A percentile compares a stretch with the other conserved stretches of the same genome.
Conservation (phyloP, 768 basidiomycete species). For the Phanerochaete sordida region DNA sequence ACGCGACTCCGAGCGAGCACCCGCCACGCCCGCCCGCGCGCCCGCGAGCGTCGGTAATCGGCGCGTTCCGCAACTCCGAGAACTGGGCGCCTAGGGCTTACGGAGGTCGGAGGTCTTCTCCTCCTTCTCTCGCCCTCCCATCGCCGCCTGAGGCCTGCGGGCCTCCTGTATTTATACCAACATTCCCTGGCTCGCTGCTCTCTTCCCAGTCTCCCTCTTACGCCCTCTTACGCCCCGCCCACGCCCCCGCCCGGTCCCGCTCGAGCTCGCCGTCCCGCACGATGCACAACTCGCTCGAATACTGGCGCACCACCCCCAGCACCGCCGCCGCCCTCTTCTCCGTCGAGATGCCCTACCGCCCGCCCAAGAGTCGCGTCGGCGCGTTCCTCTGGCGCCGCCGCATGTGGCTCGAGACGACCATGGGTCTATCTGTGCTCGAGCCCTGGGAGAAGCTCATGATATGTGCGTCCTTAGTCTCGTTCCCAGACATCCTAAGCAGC, state of each 20-base stretch:
- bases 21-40: too few relatives aligned
- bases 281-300: slow-evolving; percentile 13
- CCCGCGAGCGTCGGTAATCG: too few relatives aligned
- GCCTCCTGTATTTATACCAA: neutral
- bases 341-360: slow-evolving; percentile 25
- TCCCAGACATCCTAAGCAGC: too few relatives aligned
- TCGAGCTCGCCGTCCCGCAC: too few relatives aligned
- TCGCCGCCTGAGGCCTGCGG: neutral
- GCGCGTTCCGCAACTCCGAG: too few relatives aligned
- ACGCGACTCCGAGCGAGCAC: too few relatives aligned
- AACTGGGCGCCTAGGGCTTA: too few relatives aligned
- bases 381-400: slow-evolving; percentile 47
- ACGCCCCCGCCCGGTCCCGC: too few relatives aligned
- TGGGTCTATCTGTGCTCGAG: slow-evolving; percentile 58
- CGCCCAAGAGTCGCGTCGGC: slow-evolving; percentile 20
- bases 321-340: slow-evolving; percentile 18
- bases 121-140: neutral
- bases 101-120: too few relatives aligned
- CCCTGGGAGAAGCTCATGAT: slow-evolving; percentile 66
- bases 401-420: slow-evolving; percentile 56
- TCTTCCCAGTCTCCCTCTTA: neutral
- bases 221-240: neutral
- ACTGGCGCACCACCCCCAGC: slow-evolving; percentile 19
- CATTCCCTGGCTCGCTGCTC: neutral
- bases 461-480: too few relatives aligned